Conservation (phyloP, 2,329 filamentous ascomycete species). For the Venturia asperata region DNA sequence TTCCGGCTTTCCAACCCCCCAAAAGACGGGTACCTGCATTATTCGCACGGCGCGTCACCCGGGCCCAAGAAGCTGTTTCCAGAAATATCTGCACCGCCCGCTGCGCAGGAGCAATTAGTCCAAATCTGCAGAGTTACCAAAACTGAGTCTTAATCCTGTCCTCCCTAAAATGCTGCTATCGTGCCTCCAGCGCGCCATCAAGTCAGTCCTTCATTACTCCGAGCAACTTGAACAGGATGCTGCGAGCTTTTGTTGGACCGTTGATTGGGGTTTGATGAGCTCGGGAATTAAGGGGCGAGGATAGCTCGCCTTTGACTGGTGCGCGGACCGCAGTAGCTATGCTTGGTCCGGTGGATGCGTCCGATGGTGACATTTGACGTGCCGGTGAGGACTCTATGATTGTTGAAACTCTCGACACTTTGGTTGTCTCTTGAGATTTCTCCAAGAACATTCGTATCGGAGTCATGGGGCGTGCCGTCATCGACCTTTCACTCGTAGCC, state of each 20-base stretch:
- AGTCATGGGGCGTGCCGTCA: conserved; percentile 11
- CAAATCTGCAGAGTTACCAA: conserved; percentile 11
- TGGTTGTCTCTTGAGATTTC: conserved; percentile 7
- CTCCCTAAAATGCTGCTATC: conserved; percentile 9
- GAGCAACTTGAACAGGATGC: conserved; percentile 16
- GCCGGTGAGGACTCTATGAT: conserved; percentile 7
- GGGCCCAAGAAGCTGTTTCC: conserved; percentile 17
- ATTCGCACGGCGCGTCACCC: conserved; percentile 3
- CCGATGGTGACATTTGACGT: conserved; percentile 7
- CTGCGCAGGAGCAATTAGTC: conserved; percentile 12
- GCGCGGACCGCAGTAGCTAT: conserved; percentile 9
- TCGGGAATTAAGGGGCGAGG: conserved; percentile 3
- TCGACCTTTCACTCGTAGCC: conserved; percentile 10
- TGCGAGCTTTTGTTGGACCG: conserved; percentile 13
- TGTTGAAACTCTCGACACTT: conserved; percentile 5
- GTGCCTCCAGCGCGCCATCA: background rate
- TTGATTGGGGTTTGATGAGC: conserved; percentile 11
- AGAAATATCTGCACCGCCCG: conserved; percentile 13
- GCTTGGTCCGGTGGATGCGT: background rate
- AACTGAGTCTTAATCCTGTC: conserved; percentile 6
- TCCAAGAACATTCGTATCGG: conserved; percentile 12
- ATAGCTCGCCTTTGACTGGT: conserved; percentile 11
- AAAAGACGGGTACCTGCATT: conserved; percentile 19
- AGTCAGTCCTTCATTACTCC: conserved; percentile 8
- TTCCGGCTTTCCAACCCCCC: conserved; percentile 15